Evolutionary conservation across 179 eudicot genomes (phyloP).

Genomic region (Heliamphora pulchella): DNA sequence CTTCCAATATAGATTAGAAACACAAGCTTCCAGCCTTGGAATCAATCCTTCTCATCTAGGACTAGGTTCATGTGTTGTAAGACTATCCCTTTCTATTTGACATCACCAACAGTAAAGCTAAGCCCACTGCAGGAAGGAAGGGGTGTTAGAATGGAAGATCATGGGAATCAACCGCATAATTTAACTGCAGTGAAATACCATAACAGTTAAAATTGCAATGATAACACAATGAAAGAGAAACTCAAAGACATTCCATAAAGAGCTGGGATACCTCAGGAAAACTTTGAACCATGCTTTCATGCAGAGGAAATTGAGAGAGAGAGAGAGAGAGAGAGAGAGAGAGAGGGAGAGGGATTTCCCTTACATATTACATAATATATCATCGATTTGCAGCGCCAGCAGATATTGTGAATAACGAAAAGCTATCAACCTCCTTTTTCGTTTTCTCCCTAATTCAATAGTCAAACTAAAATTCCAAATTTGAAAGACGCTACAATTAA

Average conservation of each 20-base stretch:
- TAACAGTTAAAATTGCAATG: background rate
- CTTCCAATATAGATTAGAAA: background rate
- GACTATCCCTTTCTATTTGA: background rate
- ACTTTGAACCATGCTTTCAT: background rate
- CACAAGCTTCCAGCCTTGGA: background rate
- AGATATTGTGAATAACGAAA: background rate
- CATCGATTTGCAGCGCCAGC: background rate
- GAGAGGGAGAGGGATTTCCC: no score
- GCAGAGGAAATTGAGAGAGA: background rate
- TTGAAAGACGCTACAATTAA: background rate
- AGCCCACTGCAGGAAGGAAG: slow-evolving; percentile 1
- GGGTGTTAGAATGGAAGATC: background rate
- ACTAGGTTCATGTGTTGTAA: background rate
- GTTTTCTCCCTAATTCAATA: background rate
- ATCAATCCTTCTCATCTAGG: background rate
- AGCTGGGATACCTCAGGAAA: no score
- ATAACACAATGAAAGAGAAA: background rate
- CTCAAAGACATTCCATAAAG: no score
- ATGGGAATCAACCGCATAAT: background rate
- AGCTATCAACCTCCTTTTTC: background rate
- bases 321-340: no score
- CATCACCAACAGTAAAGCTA: slow-evolving; percentile 2
- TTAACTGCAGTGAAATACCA: background rate
- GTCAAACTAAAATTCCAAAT: background rate
- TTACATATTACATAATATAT: background rate